Base-by-base conservation (phyloP, 2,329 filamentous ascomycete genomes). In the Pestalotiopsis sp. region DNA sequence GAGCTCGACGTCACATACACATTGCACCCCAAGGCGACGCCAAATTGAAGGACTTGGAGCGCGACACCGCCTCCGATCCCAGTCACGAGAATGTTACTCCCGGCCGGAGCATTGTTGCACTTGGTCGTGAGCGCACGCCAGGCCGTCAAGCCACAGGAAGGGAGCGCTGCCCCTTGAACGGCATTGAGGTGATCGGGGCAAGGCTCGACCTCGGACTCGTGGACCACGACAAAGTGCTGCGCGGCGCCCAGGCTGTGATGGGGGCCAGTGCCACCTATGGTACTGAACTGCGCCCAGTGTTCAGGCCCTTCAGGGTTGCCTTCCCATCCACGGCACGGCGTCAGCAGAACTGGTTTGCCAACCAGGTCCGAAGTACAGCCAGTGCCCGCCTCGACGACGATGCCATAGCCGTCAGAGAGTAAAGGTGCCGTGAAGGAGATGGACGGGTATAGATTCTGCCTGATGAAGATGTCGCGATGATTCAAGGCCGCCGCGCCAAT, bases 41-140 rank as follows among this genome's bases (percentile, higher is more conserved):
- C 94, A 80, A 97, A 97, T 78, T 93, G 86, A 73, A 98, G 82
- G 6, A 88, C 92, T 83, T 93, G 91, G 67, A 98, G 82, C 45
- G 95, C 95, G 1, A 98, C 95, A 55, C 95, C 95, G 45, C 95
- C 95, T 0, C 95, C 95, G 79, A 98, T 97, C 0, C 95, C 95
- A 3, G 95, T 98, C 58, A 98, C 82, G 41, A 98, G 83, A 4
- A 98, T 85, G 76, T 97, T 97, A 70, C 88, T 83, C 31, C 68
- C 83, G 81, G 5, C 87, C 87, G 72, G 91, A 89, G 4, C 31
- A 6, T 36, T 36, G 6, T 86, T 88, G 63, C 87, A 90, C 85
- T 98, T 98, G 6, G 88, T 92, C 65, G 95, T 88, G 58, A 97
- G 83, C 0, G 95, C 95, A 59, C 96, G 86, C 94, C 94, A 98